Evolutionary conservation across 352 stramenopile genomes (phyloP).

Genomic region (Phytophthora fragariae): DNA sequence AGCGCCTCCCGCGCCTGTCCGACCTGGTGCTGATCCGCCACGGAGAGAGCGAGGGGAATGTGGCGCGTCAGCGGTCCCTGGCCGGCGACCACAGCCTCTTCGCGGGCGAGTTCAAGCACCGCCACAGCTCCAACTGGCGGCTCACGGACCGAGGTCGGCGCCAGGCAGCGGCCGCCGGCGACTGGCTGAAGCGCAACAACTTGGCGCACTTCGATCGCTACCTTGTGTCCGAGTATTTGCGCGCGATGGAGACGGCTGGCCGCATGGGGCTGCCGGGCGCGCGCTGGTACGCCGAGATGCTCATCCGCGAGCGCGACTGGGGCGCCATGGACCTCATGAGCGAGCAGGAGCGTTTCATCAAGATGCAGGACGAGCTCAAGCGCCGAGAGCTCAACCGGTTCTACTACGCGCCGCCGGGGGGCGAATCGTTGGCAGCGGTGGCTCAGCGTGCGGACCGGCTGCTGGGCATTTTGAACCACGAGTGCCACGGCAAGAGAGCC

Average conservation of each 20-base stretch:
- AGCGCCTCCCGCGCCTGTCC: conserved; percentile 62
- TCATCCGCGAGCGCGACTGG: conserved; percentile 91
- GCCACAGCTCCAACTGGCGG: conserved; percentile 90
- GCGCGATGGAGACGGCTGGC: conserved; percentile 87
- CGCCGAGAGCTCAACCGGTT: conserved; percentile 86
- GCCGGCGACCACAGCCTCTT: conserved; percentile 88
- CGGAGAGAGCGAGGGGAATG: conserved; percentile 90
- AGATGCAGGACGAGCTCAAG: conserved; percentile 90
- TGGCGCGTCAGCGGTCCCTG: conserved; percentile 84
- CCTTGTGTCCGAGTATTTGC: conserved; percentile 89
- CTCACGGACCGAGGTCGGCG: conserved; percentile 84
- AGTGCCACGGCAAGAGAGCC: conserved; percentile 77
- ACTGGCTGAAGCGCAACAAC: conserved; percentile 85
- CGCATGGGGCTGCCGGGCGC: conserved; percentile 76
- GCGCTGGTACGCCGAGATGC: conserved; percentile 90
- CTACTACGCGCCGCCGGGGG: conserved; percentile 87
- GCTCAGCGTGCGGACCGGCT: conserved; percentile 84
- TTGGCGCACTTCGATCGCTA: conserved; percentile 85
- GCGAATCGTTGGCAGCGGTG: conserved; percentile 84
- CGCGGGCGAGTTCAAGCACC: conserved; percentile 88
- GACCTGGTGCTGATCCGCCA: conserved; percentile 91
- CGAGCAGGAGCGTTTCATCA: conserved; percentile 85
- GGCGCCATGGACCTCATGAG: conserved; percentile 92
- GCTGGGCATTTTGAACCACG: conserved; percentile 81
- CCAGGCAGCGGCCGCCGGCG: conserved; percentile 76